Evolutionary conservation across 805 yeast genomes (phyloP).

Genomic region (Hyphopichia homilentoma): DNA sequence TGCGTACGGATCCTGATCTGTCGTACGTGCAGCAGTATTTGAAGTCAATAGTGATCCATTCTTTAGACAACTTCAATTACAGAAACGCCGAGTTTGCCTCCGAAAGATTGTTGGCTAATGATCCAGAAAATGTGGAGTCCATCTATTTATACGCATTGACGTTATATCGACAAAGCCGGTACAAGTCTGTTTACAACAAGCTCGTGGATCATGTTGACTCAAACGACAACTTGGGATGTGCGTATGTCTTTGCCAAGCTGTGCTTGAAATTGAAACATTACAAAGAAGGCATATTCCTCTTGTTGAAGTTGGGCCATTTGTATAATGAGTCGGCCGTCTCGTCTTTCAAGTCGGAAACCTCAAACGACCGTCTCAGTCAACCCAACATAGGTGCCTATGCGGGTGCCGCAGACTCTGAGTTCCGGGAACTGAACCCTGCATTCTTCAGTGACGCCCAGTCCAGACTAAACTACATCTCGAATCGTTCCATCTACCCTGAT

Average conservation of each 20-base stretch:
- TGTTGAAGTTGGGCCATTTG: constrained; percentile 25
- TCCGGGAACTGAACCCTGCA: constrained; percentile 1
- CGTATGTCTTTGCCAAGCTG: constrained; percentile 68
- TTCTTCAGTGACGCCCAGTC: constrained; percentile 16
- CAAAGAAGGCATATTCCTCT: constrained; percentile 57
- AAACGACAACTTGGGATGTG: constrained; percentile 66
- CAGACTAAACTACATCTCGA: constrained; percentile 35
- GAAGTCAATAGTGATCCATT: constrained; percentile 60
- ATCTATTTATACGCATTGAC: constrained; percentile 68
- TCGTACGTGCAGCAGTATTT: constrained; percentile 36
- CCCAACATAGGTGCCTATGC: no score
- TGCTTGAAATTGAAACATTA: constrained; percentile 53
- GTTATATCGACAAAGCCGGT: constrained; percentile 54
- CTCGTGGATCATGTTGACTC: constrained; percentile 31
- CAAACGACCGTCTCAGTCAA: no score
- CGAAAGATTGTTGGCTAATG: constrained; percentile 71
- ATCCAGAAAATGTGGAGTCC: constrained; percentile 53
- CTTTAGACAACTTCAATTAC: constrained; percentile 65
- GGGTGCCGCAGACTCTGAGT: neutral
- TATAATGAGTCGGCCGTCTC: constrained; percentile 21
- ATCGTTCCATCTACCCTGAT: constrained; percentile 52
- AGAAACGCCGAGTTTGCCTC: constrained; percentile 82
- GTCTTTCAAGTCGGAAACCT: constrained; percentile 1
- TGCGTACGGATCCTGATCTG: constrained; percentile 10
- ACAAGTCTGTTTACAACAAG: constrained; percentile 56